Evolutionary conservation across 805 yeast genomes (phyloP).

Genomic region (Candida palmyrensis): DNA sequence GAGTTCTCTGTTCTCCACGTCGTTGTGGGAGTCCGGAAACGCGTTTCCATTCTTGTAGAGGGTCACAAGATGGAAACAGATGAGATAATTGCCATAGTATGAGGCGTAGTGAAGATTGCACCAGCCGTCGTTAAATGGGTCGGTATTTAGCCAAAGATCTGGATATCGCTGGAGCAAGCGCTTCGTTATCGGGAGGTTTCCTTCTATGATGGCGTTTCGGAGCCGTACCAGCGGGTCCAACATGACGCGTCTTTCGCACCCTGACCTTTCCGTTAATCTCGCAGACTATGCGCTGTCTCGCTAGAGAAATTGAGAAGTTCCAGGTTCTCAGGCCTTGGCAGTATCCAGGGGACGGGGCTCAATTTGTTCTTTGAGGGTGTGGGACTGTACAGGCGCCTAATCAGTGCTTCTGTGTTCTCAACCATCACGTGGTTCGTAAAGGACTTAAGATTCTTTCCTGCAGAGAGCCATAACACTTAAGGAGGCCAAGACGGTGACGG

Average conservation of each 20-base stretch:
- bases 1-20: slow-evolving; percentile 6
- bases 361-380: too few species aligned
- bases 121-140: slow-evolving; percentile 32
- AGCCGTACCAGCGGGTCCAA: slow-evolving; percentile 32
- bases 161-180: slow-evolving; percentile 35
- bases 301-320: not conserved
- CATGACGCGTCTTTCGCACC: slow-evolving; percentile 19
- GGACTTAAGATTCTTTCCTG: too few species aligned
- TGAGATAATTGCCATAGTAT: slow-evolving; percentile 35
- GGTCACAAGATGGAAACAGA: slow-evolving; percentile 37
- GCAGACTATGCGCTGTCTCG: not conserved
- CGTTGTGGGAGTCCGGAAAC: too few species aligned
- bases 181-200: slow-evolving; percentile 34
- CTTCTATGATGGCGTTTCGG: slow-evolving; percentile 33
- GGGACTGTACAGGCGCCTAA: too few species aligned
- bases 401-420: too few species aligned
- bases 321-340: too few species aligned
- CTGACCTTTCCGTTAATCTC: not conserved
- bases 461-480: too few species aligned
- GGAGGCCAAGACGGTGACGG: too few species aligned
- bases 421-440: too few species aligned
- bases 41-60: slow-evolving; percentile 20
- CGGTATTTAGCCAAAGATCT: slow-evolving; percentile 39
- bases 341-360: too few species aligned
- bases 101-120: slow-evolving; percentile 38